phyloP scores from a whole-genome alignment of 176 grass and related monocot species.

The Urochloa ruziziensis region DNA sequence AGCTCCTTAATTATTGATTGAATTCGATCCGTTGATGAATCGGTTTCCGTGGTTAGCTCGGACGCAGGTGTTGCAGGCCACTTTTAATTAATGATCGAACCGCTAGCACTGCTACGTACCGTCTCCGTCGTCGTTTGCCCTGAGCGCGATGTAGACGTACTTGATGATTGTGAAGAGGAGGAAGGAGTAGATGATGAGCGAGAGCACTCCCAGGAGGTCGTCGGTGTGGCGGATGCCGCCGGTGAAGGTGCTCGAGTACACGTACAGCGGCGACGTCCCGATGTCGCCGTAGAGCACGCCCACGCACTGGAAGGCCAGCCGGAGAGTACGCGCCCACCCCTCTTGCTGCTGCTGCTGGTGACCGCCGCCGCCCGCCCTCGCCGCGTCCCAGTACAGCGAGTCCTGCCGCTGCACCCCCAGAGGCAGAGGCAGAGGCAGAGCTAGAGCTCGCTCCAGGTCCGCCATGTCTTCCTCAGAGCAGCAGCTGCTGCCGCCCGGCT shows the following conservation, averaged over 20 bases:
- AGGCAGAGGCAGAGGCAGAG: background rate
- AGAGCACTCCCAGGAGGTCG: slow-evolving; percentile 73
- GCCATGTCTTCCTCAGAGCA: background rate
- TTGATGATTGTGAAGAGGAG: slow-evolving; percentile 66
- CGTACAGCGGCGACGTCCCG: slow-evolving; percentile 69
- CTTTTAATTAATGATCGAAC: no score
- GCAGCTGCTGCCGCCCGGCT: background rate
- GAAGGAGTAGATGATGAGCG: slow-evolving; percentile 67
- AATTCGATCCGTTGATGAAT: no score
- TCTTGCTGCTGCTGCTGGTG: background rate
- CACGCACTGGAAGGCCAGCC: slow-evolving; percentile 61
- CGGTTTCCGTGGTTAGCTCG: no score
- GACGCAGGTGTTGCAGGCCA: no score
- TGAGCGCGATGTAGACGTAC: slow-evolving; percentile 63
- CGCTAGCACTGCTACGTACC: no score
- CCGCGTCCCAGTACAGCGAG: slow-evolving; percentile 52
- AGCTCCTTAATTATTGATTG: no score
- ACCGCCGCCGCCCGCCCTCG: slow-evolving; percentile 3
- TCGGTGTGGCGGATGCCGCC: slow-evolving; percentile 38
- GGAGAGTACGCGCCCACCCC: slow-evolving; percentile 42
- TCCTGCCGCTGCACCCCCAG: slow-evolving; percentile 40
- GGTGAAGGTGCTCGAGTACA: slow-evolving; percentile 72
- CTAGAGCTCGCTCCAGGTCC: slow-evolving; percentile 28
- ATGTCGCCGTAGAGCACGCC: slow-evolving; percentile 79
- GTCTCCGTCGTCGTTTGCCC: slow-evolving; percentile 66